A percentile compares a stretch with the other conserved stretches of the same genome.
Conservation (phyloP, 2,329 filamentous ascomycete species). For the Coniochaeta sp. region DNA sequence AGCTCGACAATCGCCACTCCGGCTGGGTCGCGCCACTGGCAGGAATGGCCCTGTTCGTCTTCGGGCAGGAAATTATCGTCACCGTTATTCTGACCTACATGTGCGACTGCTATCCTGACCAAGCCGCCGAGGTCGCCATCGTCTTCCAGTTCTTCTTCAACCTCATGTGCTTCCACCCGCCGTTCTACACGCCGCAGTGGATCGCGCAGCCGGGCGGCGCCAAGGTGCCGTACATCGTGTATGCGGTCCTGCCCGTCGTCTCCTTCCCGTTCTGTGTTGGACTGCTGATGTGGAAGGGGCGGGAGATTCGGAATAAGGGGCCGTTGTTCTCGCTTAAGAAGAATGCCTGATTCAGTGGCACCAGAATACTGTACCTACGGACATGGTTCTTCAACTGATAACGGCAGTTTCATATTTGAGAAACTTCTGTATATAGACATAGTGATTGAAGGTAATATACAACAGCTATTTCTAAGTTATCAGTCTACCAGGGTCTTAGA, state of each 20-base stretch:
- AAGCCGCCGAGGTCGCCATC: slow-evolving; percentile 9
- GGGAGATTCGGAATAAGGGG: slow-evolving; percentile 7
- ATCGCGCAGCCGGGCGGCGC: slow-evolving; percentile 5
- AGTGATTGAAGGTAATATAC: too few species aligned
- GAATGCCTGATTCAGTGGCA: neutral
- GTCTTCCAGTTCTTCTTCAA: slow-evolving; percentile 13
- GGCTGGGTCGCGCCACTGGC: slow-evolving; percentile 6
- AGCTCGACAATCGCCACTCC: slow-evolving; percentile 4
- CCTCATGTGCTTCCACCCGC: slow-evolving; percentile 11
- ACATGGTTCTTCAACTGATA: neutral
- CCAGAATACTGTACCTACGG: neutral
- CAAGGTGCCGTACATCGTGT: slow-evolving; percentile 9
- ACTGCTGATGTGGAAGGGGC: slow-evolving; percentile 10
- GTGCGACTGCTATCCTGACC: slow-evolving; percentile 10
- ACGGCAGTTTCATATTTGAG: too few species aligned
- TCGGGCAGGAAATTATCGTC: slow-evolving; percentile 10
- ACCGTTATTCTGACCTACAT: slow-evolving; percentile 12
- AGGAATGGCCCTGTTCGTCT: slow-evolving; percentile 6
- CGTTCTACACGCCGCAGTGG: slow-evolving; percentile 11
- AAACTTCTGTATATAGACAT: too few species aligned
- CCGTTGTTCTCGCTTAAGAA: neutral
- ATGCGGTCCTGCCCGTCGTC: slow-evolving; percentile 6
- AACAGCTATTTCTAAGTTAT: too few species aligned
- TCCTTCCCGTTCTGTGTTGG: slow-evolving; percentile 7
- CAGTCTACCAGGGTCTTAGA: too few species aligned